phyloP scores from a whole-genome alignment of 2,329 filamentous ascomycete species.

The Fusarium haematococcum region DNA sequence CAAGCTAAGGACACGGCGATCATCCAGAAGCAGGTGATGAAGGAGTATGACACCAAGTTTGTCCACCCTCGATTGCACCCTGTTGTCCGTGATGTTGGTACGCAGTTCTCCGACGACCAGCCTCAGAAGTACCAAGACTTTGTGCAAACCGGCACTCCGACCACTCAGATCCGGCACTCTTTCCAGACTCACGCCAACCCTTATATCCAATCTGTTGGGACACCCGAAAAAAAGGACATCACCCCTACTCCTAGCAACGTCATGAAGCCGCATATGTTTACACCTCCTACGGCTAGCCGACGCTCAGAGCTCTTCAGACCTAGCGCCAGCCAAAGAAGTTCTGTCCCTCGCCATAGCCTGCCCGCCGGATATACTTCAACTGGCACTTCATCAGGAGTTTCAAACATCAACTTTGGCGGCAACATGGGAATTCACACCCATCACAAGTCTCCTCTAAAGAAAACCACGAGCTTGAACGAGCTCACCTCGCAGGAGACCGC shows the following conservation, averaged over 20 bases:
- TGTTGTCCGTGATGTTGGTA: slow-evolving; percentile 80
- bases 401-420: slow-evolving; percentile 67
- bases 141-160: slow-evolving; percentile 65
- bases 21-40: slow-evolving; percentile 90
- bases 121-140: slow-evolving; percentile 56
- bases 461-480: slow-evolving; percentile 74
- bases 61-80: slow-evolving; percentile 91
- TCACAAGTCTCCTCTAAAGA: slow-evolving; percentile 85
- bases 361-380: slow-evolving; percentile 48
- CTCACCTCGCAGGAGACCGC: slow-evolving; percentile 56
- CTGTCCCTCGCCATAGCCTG: slow-evolving; percentile 50
- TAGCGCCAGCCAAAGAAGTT: slow-evolving; percentile 43
- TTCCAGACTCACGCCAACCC: slow-evolving; percentile 88
- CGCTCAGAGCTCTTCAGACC: slow-evolving; percentile 52
- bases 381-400: slow-evolving; percentile 42
- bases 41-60: slow-evolving; percentile 96
- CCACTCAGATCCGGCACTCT: slow-evolving; percentile 75
- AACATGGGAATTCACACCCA: slow-evolving; percentile 85
- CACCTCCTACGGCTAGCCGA: slow-evolving; percentile 51
- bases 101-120: slow-evolving; percentile 74
- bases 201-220: slow-evolving; percentile 67
- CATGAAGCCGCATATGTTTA: slow-evolving; percentile 58
- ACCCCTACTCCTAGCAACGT: slow-evolving; percentile 51
- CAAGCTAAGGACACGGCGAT: slow-evolving; percentile 87
- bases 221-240: slow-evolving; percentile 61